Base-by-base conservation (phyloP, 768 basidiomycete species). In the Trametes gibbosa region DNA sequence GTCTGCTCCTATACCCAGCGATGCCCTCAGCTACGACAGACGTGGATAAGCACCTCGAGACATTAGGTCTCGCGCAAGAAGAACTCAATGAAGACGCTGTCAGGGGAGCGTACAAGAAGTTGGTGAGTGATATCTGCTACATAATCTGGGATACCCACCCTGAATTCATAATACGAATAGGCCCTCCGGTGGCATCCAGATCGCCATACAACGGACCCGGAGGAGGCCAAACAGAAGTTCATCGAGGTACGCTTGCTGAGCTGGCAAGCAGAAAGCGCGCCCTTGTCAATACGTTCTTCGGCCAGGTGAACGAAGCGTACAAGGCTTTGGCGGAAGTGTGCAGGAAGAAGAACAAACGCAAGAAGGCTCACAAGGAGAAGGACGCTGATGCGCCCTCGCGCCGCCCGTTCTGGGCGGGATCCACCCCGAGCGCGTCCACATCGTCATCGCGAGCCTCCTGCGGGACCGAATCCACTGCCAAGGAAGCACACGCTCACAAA, bases 111-210 rank as follows among this genome's bases (percentile, higher is more conserved):
- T 88, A 88, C 73, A 85, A 81, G 73, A 80, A 76, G 69, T 75
- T 83, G 74, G 86, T 86, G 73, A 65, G 74, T 68, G 27, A 41
- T 58, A 63, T 52, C 25, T 24, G 29, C 51, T 35, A 53, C 62
- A 59, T 56, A 59, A 56, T 54, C 66, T 71, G 53, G 61, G 65
- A 51, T 55, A 45, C 27, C 65, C 24, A 10, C 72, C 56, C 66
- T 58, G 65, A 48, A 48, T 42, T 63, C 65, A 54, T 24, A 50
- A 51, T 34, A 9, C 60, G 37, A 32, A 61, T 40, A 81, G 85
- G 85, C 84, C 63, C 73, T 87, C 55, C 79, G 77, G 66, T 88
- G 85, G 84, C 85, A 87, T 63, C 85, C 85, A 62, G 85, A 87
- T 72, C 84, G 84, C 59, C 83, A 84, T 70, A 64, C 70, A 21